These are phyloP conservation scores for Ichthyophthirius multifiliis DNA, from an alignment of 169 alveolate genomes.

Conservation along the genomic window DNA sequence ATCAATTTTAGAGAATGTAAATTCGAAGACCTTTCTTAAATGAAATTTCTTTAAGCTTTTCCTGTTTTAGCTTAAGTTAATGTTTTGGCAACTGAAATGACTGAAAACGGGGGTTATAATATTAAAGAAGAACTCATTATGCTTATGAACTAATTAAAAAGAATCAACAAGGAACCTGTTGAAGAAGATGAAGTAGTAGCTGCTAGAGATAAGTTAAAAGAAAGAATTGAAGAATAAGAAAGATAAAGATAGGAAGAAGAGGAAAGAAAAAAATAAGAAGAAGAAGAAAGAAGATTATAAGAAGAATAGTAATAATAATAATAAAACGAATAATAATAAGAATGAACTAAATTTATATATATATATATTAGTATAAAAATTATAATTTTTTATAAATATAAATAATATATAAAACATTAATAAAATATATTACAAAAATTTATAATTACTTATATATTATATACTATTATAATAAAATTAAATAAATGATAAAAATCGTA, in stretches of 20 bases:
- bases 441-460: too few relatives aligned
- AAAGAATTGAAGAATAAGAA: conserved; percentile 46
- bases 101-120: conserved; percentile 30
- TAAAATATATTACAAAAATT: too few relatives aligned
- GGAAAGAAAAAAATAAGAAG: conserved; percentile 26
- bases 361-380: too few relatives aligned
- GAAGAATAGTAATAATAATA: neutral
- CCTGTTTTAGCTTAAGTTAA: conserved; percentile 5
- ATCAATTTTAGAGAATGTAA: conserved; percentile 43
- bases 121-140: conserved; percentile 39
- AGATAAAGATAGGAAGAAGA: conserved; percentile 31
- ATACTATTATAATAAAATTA: too few relatives aligned
- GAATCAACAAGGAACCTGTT: conserved; percentile 32
- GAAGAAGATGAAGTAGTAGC: conserved; percentile 39
- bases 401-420: too few relatives aligned
- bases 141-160: neutral
- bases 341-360: too few relatives aligned
- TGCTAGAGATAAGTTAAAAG: conserved; percentile 28
- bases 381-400: too few relatives aligned
- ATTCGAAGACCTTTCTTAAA: neutral
- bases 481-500: too few relatives aligned
- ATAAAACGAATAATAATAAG: neutral
- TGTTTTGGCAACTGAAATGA: conserved; percentile 23
- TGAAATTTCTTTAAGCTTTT: neutral
- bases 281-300: conserved; percentile 20